Evolutionary conservation across 2,329 filamentous ascomycete species (phyloP), one percentile per base, ranked within the genome.

Genomic region (Epichloe gansuensis): DNA sequence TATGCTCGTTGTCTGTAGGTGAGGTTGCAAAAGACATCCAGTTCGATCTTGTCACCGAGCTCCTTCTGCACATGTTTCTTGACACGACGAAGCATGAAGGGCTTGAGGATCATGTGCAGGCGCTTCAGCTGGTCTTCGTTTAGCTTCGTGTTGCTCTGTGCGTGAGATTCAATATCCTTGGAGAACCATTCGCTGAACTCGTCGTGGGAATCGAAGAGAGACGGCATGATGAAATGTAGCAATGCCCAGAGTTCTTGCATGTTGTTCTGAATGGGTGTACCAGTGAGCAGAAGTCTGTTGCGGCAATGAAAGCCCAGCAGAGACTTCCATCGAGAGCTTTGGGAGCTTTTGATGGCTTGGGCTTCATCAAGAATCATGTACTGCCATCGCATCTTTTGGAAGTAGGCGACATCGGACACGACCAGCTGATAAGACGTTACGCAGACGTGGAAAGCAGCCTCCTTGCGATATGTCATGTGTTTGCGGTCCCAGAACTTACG

Each of bases 31-130:
- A 91, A 97, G 54, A 98, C 81, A 62, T 98, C 93, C 56, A 89
- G 75, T 68, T 98, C 93, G 54, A 97, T 94, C 81, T 98, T 98
- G 79, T 98, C 93, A 46, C 93, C 93, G 47, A 98, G 81, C 68
- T 98, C 93, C 69, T 97, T 96, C 68, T 98, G 93, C 48, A 98
- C 93, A 67, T 98, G 91, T 74, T 97, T 97, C 82, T 98, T 98
- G 70, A 98, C 89, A 80, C 93, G 91, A 61, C 93, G 88, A 66
- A 98, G 81, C 93, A 98, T 98, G 75, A 98, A 98, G 0, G 93
- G 93, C 72, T 98, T 97, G 59, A 98, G 72, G 60, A 98, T 98
- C 90, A 97, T 95, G 68, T 98, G 93, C 60, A 98, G 74, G 71
- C 93, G 88, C 71, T 89, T 89, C 50, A 98, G 82, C 71, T 98